These are phyloP conservation scores for Lasiosphaeriaceae sp. DNA, from an alignment of 495 filamentous ascomycete genomes.

Conservation along the genomic window DNA sequence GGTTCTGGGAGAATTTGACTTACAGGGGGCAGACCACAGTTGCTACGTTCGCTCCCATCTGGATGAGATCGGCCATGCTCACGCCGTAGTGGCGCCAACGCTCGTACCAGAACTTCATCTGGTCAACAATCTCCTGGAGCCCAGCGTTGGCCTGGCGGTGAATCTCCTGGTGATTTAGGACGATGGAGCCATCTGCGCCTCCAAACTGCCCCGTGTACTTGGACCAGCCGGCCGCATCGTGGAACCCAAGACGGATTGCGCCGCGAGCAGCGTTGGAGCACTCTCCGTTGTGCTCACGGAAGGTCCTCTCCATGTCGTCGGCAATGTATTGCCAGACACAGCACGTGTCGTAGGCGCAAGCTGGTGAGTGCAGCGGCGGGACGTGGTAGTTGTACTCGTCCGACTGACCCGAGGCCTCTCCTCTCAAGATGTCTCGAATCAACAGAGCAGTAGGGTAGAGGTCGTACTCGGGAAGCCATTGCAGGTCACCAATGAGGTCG, in stretches of 20 bases:
- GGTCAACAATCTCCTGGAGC: constrained; percentile 27
- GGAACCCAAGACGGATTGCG: constrained; percentile 39
- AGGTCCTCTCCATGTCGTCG: constrained; percentile 28
- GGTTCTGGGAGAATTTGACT: no score
- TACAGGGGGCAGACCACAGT: constrained; percentile 36
- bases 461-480: constrained; percentile 5
- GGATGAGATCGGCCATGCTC: constrained; percentile 39
- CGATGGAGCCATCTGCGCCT: constrained; percentile 39
- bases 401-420: constrained; percentile 16
- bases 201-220: constrained; percentile 23
- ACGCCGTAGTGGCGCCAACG: constrained; percentile 30
- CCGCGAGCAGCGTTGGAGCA: constrained; percentile 31
- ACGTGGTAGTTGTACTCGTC: constrained; percentile 20
- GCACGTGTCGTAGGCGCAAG: constrained; percentile 32
- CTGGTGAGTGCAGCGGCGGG: constrained; percentile 17
- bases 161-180: constrained; percentile 29
- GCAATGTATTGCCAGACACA: constrained; percentile 42
- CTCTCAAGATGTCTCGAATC: constrained; percentile 28
- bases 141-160: constrained; percentile 26
- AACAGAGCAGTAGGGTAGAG: constrained; percentile 18
- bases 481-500: constrained; percentile 36
- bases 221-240: constrained; percentile 37
- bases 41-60: constrained; percentile 34
- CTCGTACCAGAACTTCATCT: constrained; percentile 28
- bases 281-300: constrained; percentile 20